A percentile compares a stretch with the other conserved stretches of the same genome.
Evolutionary conservation across 495 filamentous ascomycete genomes (phyloP).

Genomic region (Neurospora sp.): DNA sequence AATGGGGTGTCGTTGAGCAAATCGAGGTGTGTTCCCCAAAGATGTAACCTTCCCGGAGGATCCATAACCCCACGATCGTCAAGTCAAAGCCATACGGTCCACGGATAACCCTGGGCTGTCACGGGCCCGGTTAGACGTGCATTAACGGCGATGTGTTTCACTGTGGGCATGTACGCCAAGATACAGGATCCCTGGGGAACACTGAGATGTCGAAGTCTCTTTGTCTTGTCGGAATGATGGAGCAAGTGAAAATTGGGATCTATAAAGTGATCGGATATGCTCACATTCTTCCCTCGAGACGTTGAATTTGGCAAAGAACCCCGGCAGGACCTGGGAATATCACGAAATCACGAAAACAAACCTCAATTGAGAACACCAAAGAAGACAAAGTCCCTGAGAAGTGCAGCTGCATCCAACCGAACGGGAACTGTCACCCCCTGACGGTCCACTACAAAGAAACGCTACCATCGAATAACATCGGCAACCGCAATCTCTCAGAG

Average conservation of each 20-base stretch:
- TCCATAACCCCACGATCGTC: neutral
- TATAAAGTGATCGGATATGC: neutral
- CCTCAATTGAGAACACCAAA: neutral
- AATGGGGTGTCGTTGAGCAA: neutral
- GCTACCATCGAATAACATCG: neutral
- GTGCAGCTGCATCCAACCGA: neutral
- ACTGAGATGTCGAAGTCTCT: neutral
- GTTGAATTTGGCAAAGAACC: neutral
- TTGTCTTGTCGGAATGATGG: neutral
- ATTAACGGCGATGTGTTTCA: constrained; percentile 9
- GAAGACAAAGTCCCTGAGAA: neutral
- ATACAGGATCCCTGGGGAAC: neutral
- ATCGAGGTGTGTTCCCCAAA: neutral
- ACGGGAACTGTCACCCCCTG: neutral
- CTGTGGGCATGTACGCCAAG: constrained; percentile 12
- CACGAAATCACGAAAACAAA: neutral
- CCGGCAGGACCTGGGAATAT: neutral
- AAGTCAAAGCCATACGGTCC: neutral
- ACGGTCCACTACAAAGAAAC: neutral
- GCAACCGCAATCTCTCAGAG: neutral
- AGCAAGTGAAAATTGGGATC: neutral
- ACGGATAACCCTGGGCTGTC: neutral
- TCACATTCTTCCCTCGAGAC: neutral
- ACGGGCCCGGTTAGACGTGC: neutral
- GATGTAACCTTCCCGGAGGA: neutral